Evolutionary conservation across 2,329 filamentous ascomycete species (phyloP).

Genomic region (Fusarium chuoi): DNA sequence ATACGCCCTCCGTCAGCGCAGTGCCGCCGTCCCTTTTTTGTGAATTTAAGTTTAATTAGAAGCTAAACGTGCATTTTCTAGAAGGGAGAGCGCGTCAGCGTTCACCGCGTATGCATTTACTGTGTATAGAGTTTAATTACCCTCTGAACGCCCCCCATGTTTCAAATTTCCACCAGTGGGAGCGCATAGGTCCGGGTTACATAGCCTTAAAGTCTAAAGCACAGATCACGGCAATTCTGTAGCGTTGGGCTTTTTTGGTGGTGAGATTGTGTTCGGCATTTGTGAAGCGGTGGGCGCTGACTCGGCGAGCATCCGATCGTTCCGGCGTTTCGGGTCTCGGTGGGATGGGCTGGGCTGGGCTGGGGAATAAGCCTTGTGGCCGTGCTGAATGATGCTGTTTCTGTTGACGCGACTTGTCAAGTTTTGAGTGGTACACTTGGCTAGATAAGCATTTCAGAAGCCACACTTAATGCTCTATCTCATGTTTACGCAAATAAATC

Average conservation of each 20-base stretch:
- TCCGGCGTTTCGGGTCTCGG: not conserved
- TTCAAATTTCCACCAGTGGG: not conserved
- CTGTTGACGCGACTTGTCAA: not conserved
- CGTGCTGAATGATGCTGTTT: not conserved
- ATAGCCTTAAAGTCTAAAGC: constrained; percentile 13
- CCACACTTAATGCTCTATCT: not conserved
- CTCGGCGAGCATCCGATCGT: not conserved
- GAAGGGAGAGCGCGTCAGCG: not conserved
- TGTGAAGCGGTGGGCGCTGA: not conserved
- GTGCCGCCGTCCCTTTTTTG: not conserved
- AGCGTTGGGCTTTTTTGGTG: not conserved
- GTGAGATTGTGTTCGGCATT: not conserved
- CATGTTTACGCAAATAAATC: too few relatives aligned
- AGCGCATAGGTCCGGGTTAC: not conserved
- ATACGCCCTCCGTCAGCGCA: not conserved
- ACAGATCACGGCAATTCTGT: constrained; percentile 11
- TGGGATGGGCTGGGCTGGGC: not conserved
- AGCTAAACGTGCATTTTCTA: not conserved
- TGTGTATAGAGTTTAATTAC: constrained; percentile 13
- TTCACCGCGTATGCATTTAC: too few relatives aligned
- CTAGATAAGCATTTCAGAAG: accelerated
- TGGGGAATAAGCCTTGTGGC: not conserved
- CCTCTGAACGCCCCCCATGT: not conserved
- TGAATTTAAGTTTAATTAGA: constrained; percentile 18
- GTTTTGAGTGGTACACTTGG: not conserved